Evolutionary conservation across 2,329 filamentous ascomycete genomes (phyloP), one percentile per base, ranked within the genome.

Genomic region (Venturia nashicola): DNA sequence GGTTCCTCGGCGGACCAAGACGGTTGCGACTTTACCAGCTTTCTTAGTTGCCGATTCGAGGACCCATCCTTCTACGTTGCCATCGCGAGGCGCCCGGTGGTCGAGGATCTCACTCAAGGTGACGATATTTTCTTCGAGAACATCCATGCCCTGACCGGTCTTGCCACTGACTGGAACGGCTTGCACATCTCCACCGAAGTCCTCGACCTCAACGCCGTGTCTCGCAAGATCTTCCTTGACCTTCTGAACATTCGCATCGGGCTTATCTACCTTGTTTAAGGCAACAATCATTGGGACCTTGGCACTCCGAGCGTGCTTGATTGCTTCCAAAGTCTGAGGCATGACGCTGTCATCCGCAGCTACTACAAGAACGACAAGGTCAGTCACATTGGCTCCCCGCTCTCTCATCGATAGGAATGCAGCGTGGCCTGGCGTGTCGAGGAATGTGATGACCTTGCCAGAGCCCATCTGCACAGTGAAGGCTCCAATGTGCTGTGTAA

Each of bases 271-370:
- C 76, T 99, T 99, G 79, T 94, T 99, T 76, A 97, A 93, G 18
- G 95, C 95, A 61, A 99, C 94, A 65, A 99, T 96, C 61, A 99
- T 93, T 5, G 94, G 93, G 0, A 97, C 94, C 66, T 89, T 88
- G 61, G 94, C 90, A 39, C 84, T 82, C 64, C 87, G 88, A 8
- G 94, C 93, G 73, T 99, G 94, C 75, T 95, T 97, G 72, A 99
- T 86, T 6, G 94, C 94, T 78, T 99, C 94, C 2, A 97, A 80
- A 0, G 95, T 99, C 72, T 99, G 94, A 3, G 94, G 94, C 79
- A 94, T 99, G 69, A 99, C 93, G 72, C 91, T 94, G 73, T 99
- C 95, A 72, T 99, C 94, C 9, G 93, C 93, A 7, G 94, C 94
- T 27, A 99, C 93, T 0, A 99, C 94, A 23, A 99, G 78, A 51